A percentile compares a stretch with the other conserved stretches of the same genome.
phyloP scores from a whole-genome alignment of 345 rosid genomes.

The Boechera stricta region DNA sequence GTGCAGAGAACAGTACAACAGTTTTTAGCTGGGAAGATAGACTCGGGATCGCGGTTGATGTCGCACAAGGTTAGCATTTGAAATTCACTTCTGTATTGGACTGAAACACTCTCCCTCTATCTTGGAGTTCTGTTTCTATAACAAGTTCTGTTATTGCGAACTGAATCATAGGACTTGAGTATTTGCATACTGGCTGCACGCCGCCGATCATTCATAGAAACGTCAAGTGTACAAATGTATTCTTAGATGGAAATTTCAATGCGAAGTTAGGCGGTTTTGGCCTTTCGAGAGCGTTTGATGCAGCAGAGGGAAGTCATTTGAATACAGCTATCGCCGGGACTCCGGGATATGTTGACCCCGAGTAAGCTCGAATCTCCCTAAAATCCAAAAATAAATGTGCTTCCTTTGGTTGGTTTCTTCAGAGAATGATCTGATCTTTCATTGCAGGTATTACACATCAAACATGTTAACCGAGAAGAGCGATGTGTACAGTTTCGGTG shows the following conservation, averaged over 20 bases:
- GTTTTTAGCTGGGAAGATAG: constrained; percentile 61
- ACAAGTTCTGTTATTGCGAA: not conserved
- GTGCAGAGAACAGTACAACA: constrained; percentile 42
- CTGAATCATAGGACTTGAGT: constrained; percentile 46
- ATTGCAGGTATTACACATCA: constrained; percentile 45
- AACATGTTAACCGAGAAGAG: constrained; percentile 57
- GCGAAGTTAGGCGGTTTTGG: constrained; percentile 73
- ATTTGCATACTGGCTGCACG: constrained; percentile 59
- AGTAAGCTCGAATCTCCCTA: constrained; percentile 48
- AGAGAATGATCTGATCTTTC: not conserved
- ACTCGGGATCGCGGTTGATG: constrained; percentile 55
- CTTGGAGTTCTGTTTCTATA: constrained; percentile 18
- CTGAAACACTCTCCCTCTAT: not conserved
- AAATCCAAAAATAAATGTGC: too few species aligned
- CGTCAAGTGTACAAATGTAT: constrained; percentile 62
- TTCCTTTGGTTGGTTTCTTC: not conserved
- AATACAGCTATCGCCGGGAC: constrained; percentile 57
- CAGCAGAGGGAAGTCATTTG: constrained; percentile 49
- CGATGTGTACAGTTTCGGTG: constrained; percentile 69
- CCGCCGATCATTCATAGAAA: constrained; percentile 71
- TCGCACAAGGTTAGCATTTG: constrained; percentile 54
- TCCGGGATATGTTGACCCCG: constrained; percentile 64
- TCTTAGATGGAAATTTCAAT: constrained; percentile 53
- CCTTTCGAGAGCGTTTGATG: constrained; percentile 54
- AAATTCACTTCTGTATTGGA: not conserved